These are phyloP conservation scores for Fomitopsis schrenkii DNA, from an alignment of 1,284 basidiomycete species.

Conservation along the genomic window DNA sequence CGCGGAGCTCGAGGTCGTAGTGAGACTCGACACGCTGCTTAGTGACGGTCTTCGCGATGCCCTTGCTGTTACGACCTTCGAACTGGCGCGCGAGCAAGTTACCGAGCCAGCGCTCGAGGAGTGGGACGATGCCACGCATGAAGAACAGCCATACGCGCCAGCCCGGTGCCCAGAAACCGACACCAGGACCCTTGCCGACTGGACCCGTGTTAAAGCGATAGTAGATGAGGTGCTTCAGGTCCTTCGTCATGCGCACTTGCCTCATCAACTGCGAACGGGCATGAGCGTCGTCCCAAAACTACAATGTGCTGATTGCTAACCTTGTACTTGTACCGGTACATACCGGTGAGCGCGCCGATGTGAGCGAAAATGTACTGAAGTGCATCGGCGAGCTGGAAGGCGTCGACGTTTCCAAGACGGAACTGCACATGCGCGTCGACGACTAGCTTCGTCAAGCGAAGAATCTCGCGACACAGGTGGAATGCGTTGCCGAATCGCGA, in stretches of 20 bases:
- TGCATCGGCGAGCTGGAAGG: slow-evolving; percentile 98
- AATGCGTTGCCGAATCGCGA: slow-evolving; percentile 99
- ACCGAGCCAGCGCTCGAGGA: slow-evolving; percentile 90
- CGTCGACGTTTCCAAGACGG: slow-evolving; percentile 97
- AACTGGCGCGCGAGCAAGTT: slow-evolving; percentile 98
- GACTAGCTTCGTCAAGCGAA: slow-evolving; percentile 96
- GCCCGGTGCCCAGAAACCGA: slow-evolving; percentile 99
- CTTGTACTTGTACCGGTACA: slow-evolving; percentile 99
- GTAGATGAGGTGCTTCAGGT: slow-evolving; percentile 96
- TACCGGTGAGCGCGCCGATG: slow-evolving; percentile 96
- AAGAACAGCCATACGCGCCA: slow-evolving; percentile 99
- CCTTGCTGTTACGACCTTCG: slow-evolving; percentile 96
- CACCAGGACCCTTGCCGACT: slow-evolving; percentile 98
- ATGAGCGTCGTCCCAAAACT: slow-evolving; percentile 7
- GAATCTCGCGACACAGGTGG: slow-evolving; percentile 96
- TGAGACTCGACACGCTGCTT: slow-evolving; percentile 99
- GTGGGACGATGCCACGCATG: slow-evolving; percentile 97
- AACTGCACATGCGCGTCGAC: slow-evolving; percentile 99
- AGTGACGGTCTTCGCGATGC: slow-evolving; percentile 93
- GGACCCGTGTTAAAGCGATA: slow-evolving; percentile 99
- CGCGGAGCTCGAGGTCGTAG: slow-evolving; percentile 96
- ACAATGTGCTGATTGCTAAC: slow-evolving; percentile 30
- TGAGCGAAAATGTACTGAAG: slow-evolving; percentile 98
- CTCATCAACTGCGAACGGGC: slow-evolving; percentile 74
- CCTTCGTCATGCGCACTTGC: slow-evolving; percentile 99